These are phyloP conservation scores for Solanum lycopersicoides DNA, from an alignment of 257 asterid genomes.

Conservation along the genomic window DNA sequence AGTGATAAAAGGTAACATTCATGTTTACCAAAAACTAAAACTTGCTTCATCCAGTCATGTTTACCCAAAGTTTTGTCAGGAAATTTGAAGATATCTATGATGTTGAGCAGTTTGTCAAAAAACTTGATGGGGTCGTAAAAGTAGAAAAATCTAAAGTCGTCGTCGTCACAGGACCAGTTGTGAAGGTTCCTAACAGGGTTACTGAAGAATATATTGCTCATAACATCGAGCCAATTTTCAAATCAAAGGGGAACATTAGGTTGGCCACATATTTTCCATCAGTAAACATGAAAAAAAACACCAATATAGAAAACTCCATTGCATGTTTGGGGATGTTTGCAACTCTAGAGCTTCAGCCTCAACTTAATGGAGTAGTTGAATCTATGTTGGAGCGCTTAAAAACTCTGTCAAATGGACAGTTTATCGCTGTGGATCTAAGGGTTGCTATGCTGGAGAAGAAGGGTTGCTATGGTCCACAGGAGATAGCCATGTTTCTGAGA, in stretches of 20 bases:
- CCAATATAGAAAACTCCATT: slow-evolving; percentile 37
- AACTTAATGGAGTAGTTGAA: slow-evolving; percentile 78
- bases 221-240: slow-evolving; percentile 59
- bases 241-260: slow-evolving; percentile 67
- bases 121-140: slow-evolving; percentile 71
- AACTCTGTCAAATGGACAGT: slow-evolving; percentile 73
- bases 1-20: slow-evolving; percentile 42
- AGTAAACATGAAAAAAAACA: slow-evolving; percentile 74
- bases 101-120: slow-evolving; percentile 45
- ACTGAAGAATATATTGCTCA: slow-evolving; percentile 61
- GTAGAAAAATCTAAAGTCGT: slow-evolving; percentile 34
- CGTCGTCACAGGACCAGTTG: slow-evolving; percentile 49
- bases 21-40: too few relatives aligned
- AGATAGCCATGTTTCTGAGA: slow-evolving; percentile 56
- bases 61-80: slow-evolving; percentile 11
- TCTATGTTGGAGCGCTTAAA: slow-evolving; percentile 73
- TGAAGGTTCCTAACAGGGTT: slow-evolving; percentile 84
- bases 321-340: slow-evolving; percentile 96
- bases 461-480: slow-evolving; percentile 75
- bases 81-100: slow-evolving; percentile 59
- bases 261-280: slow-evolving; percentile 84
- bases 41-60: too few relatives aligned
- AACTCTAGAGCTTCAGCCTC: slow-evolving; percentile 61
- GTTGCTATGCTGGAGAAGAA: slow-evolving; percentile 79
- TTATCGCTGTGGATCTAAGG: slow-evolving; percentile 82